Evolutionary conservation across 2,329 filamentous ascomycete species (phyloP).

Genomic region (Xylariales sp.): DNA sequence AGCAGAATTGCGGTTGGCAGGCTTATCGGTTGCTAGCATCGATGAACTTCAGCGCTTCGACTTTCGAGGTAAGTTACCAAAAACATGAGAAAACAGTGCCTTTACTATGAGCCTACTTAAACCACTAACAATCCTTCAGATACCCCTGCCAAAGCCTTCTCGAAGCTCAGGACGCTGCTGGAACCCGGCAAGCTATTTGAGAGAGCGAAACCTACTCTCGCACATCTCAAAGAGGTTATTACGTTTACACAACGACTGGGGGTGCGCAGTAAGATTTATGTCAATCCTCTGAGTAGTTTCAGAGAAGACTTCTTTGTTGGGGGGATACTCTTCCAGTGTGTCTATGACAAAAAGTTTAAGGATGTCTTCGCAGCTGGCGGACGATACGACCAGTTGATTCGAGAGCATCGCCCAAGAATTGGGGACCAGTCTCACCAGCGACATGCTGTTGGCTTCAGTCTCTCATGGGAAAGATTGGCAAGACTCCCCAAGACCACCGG

Average conservation of each 20-base stretch:
- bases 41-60: constrained; percentile 90
- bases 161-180: constrained; percentile 55
- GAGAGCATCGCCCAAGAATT: constrained; percentile 71
- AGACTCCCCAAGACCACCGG: constrained; percentile 54
- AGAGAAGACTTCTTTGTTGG: constrained; percentile 88
- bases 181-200: constrained; percentile 65
- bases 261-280: constrained; percentile 72
- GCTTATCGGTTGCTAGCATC: constrained; percentile 81
- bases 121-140: no score
- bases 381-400: constrained; percentile 85
- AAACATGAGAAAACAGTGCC: no score
- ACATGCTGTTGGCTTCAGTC: constrained; percentile 87
- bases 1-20: constrained; percentile 72
- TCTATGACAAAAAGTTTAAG: constrained; percentile 78
- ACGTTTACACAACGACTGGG: constrained; percentile 72
- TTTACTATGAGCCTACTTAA: no score
- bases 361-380: constrained; percentile 92
- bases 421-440: constrained; percentile 58
- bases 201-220: constrained; percentile 69
- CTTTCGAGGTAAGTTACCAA: constrained; percentile 65
- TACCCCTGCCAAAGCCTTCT: constrained; percentile 51
- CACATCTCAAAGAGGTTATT: constrained; percentile 74
- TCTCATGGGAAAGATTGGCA: constrained; percentile 81
- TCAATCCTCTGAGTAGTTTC: constrained; percentile 80
- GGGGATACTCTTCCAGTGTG: constrained; percentile 83